Percentiles rank a stretch among this genome's conserved stretches.
phyloP scores from a whole-genome alignment of 768 basidiomycete species.

The Suillus clintonianus region DNA sequence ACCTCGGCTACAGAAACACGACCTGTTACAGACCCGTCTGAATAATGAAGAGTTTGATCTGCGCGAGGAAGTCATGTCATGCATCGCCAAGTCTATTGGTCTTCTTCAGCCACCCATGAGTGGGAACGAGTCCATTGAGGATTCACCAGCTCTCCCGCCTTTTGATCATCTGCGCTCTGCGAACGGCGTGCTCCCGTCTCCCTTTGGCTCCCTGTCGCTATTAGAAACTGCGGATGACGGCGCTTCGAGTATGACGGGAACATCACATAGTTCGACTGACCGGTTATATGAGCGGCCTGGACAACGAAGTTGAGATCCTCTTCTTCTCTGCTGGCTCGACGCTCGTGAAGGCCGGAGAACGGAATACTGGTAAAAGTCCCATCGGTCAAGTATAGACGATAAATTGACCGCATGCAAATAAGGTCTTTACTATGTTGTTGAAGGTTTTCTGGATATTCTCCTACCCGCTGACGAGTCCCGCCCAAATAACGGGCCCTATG shows the following conservation, averaged over 20 bases:
- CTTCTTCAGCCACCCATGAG: slow-evolving; percentile 84
- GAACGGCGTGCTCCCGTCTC: slow-evolving; percentile 51
- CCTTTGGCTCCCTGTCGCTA: slow-evolving; percentile 74
- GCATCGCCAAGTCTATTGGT: slow-evolving; percentile 96
- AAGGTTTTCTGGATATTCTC: slow-evolving; percentile 92
- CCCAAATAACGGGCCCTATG: slow-evolving; percentile 13
- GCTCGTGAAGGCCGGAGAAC: slow-evolving; percentile 87
- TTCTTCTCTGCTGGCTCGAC: slow-evolving; percentile 88
- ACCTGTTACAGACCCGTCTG: slow-evolving; percentile 22
- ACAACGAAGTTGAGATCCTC: slow-evolving; percentile 95
- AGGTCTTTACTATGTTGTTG: slow-evolving; percentile 93
- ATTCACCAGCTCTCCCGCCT: slow-evolving; percentile 63
- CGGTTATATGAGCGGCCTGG: slow-evolving; percentile 75
- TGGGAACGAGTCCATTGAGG: slow-evolving; percentile 62
- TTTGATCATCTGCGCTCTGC: slow-evolving; percentile 39
- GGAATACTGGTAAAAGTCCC: slow-evolving; percentile 67
- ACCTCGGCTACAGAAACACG: slow-evolving; percentile 41
- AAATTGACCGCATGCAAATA: background rate
- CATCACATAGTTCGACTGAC: slow-evolving; percentile 53
- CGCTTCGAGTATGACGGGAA: slow-evolving; percentile 64
- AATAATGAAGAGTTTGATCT: slow-evolving; percentile 83
- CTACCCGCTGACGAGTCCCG: slow-evolving; percentile 52
- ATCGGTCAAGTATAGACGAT: slow-evolving; percentile 8
- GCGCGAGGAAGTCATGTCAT: slow-evolving; percentile 96
- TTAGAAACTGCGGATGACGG: slow-evolving; percentile 70